phyloP scores from a whole-genome alignment of 2,329 filamentous ascomycete genomes.

The Sphaceloma murrayae region DNA sequence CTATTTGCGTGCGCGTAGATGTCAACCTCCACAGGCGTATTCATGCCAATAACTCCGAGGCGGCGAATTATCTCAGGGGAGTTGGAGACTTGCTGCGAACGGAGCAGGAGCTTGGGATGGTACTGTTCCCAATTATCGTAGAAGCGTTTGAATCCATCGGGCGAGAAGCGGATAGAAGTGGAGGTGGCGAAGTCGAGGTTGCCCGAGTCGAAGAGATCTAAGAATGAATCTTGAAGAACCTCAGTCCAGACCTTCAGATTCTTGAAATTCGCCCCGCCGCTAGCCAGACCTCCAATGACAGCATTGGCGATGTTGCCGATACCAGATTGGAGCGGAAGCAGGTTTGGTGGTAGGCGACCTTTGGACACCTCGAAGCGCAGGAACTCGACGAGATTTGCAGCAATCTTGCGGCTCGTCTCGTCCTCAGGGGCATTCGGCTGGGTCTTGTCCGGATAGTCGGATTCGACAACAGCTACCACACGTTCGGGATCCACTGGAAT shows the following conservation, averaged over 20 bases:
- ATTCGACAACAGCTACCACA: slow-evolving; percentile 76
- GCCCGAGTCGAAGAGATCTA: slow-evolving; percentile 83
- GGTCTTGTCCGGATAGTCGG: slow-evolving; percentile 70
- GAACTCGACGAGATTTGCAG: slow-evolving; percentile 71
- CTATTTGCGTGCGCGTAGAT: slow-evolving; percentile 91
- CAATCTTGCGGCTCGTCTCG: slow-evolving; percentile 61
- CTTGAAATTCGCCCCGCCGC: slow-evolving; percentile 65
- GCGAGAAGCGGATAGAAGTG: slow-evolving; percentile 82
- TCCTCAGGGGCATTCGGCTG: slow-evolving; percentile 68
- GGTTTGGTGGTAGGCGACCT: slow-evolving; percentile 64
- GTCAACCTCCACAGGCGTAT: slow-evolving; percentile 87
- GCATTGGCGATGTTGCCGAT: slow-evolving; percentile 93
- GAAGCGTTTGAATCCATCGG: slow-evolving; percentile 83
- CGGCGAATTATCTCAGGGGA: slow-evolving; percentile 82
- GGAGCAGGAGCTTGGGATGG: slow-evolving; percentile 70
- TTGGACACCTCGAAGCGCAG: slow-evolving; percentile 75
- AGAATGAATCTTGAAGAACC: slow-evolving; percentile 84
- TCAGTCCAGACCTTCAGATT: slow-evolving; percentile 91
- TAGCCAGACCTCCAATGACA: slow-evolving; percentile 71
- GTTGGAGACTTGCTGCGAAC: slow-evolving; percentile 82
- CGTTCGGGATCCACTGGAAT: slow-evolving; percentile 78
- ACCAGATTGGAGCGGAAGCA: slow-evolving; percentile 75
- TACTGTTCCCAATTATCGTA: slow-evolving; percentile 78
- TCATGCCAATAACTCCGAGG: slow-evolving; percentile 85
- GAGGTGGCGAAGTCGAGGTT: slow-evolving; percentile 83